Base-by-base conservation (phyloP, 169 alveolate genomes). In the Prorocentrum cordatum region DNA sequence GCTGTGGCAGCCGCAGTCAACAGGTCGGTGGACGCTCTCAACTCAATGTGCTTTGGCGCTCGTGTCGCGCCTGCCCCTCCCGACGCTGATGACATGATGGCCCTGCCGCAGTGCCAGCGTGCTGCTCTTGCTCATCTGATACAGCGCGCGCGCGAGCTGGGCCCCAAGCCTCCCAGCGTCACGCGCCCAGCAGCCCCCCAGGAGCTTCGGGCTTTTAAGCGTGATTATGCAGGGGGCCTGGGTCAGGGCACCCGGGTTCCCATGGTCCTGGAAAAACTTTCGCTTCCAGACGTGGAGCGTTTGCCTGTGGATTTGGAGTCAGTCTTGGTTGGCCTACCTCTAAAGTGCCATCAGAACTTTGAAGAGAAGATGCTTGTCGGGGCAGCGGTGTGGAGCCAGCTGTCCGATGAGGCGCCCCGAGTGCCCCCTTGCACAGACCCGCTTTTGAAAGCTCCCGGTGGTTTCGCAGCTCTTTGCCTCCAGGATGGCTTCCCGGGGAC, bases 341-440 rank as follows among this genome's bases (percentile, higher is more conserved):
- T 22, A 3, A 27, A 16, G 2, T 22, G 27, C 32, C 64, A 47
- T 33, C 6, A 1, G 4, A 3, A 50, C 9, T 73, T 47, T 50
- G 85, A 73, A 54, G 85, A 50, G 39, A 1, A 0, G 24, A 73
- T 73, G 85, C 70, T 73, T 22, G 61, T 33, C 18, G 70, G 36
- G 45, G 36, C 47, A 7, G 22, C 2, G 3, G 35, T 9, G 6
- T 73, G 85, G 85, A 32, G 64, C 1, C 22, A 26, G 2, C 7
- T 50, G 4, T 29, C 50, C 1, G 29, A 27, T 2, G 54, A 22
- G n/a, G 27, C 33, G 58, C 7, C 54, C 24, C 27, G 18, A 6
- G 5, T 33, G 12, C n/a, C 26, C 29, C 70, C 70, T 26, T 73
- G 50, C 35, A 47, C 14, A 12, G 62, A 47, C 61, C 83, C 83